These are phyloP conservation scores for Nymphaea thermarum DNA, from an alignment of 164 flowering plant genomes.

Conservation along the genomic window DNA sequence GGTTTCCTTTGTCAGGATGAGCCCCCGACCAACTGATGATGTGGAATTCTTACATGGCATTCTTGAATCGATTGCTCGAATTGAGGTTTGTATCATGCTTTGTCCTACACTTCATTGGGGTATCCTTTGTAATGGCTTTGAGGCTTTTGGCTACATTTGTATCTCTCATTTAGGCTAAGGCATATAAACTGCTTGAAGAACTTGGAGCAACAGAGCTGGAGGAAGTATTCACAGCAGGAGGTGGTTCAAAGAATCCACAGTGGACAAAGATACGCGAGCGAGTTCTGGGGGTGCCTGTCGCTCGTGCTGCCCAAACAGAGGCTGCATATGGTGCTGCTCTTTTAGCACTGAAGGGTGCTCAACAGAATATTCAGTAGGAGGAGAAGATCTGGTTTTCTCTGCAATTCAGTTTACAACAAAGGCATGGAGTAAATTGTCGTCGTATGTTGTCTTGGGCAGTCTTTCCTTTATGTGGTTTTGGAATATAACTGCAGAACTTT, in stretches of 20 bases:
- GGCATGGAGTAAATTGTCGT: too few relatives aligned
- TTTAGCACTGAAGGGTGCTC: conserved; percentile 62
- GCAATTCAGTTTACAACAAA: too few relatives aligned
- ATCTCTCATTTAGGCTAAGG: conserved; percentile 46
- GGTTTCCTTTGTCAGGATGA: conserved; percentile 33
- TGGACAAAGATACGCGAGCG: conserved; percentile 80
- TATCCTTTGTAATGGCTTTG: too few relatives aligned
- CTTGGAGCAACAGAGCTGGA: conserved; percentile 73
- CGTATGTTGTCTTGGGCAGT: too few relatives aligned
- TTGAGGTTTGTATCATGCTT: conserved; percentile 45
- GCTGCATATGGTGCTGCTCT: conserved; percentile 98
- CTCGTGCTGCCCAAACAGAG: conserved; percentile 66
- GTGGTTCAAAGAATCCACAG: conserved; percentile 70
- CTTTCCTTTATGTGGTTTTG: too few relatives aligned
- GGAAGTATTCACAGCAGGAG: conserved; percentile 89
- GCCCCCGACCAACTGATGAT: conserved; percentile 77
- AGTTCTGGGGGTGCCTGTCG: conserved; percentile 71
- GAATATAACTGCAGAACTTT: too few relatives aligned
- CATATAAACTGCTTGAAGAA: conserved; percentile 55
- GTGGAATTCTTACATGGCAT: conserved; percentile 85
- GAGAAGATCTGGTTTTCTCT: too few relatives aligned
- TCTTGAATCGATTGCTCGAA: conserved; percentile 89
- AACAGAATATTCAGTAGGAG: neutral
- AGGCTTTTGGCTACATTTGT: too few relatives aligned
- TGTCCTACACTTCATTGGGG: neutral